Conservation (phyloP, 805 yeast genomes). For the Torulaspora indica region DNA sequence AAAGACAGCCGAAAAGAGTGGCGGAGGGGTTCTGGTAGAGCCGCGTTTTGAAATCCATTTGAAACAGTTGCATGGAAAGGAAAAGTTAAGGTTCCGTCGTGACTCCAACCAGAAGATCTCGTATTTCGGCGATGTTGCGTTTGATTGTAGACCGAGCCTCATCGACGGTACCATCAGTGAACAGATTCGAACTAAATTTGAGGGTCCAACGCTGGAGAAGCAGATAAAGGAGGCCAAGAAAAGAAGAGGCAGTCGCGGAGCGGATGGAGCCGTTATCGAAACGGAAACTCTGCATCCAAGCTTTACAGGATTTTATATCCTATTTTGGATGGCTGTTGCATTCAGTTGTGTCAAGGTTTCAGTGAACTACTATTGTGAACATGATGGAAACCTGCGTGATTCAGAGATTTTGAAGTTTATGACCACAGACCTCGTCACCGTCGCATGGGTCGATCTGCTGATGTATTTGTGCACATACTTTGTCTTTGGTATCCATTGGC, state of each 20-base stretch:
- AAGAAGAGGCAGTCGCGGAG: constrained; percentile 1
- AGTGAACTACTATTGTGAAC: constrained; percentile 47
- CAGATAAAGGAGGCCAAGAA: constrained; percentile 17
- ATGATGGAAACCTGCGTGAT: constrained; percentile 38
- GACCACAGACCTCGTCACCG: constrained; percentile 54
- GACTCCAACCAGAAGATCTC: constrained; percentile 39
- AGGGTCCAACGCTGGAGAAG: constrained; percentile 32
- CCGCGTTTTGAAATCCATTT: constrained; percentile 14
- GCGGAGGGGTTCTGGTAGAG: constrained; percentile 2
- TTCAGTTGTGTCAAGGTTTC: constrained; percentile 50
- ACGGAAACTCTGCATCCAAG: constrained; percentile 17
- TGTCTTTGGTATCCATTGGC: constrained; percentile 53
- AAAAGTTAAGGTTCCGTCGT: constrained; percentile 22
- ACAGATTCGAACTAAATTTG: constrained; percentile 28
- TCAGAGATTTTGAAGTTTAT: constrained; percentile 57
- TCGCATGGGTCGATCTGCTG: constrained; percentile 66
- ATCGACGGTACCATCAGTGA: constrained; percentile 44
- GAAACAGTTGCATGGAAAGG: constrained; percentile 20
- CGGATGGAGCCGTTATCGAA: constrained; percentile 11
- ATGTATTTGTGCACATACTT: constrained; percentile 71
- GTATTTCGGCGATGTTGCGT: constrained; percentile 51
- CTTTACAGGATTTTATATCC: constrained; percentile 76
- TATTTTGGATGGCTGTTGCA: constrained; percentile 68
- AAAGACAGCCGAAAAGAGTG: background rate
- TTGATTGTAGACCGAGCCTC: constrained; percentile 43